Conservation (phyloP, 345 rosid species). For the Eucalyptus brandiana region DNA sequence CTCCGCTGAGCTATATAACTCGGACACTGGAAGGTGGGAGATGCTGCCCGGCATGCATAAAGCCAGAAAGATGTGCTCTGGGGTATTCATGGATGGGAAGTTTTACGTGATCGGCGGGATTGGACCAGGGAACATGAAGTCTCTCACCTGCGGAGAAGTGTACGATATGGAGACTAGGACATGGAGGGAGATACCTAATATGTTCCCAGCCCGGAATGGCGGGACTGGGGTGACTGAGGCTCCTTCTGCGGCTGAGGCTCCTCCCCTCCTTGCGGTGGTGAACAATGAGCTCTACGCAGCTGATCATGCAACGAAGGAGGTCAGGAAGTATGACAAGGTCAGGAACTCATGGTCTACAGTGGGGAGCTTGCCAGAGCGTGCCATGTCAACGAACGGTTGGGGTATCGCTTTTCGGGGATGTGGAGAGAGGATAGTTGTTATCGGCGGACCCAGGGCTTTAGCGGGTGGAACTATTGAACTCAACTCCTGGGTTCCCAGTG, state of each 20-base stretch:
- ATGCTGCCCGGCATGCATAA: conserved; percentile 48
- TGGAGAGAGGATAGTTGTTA: conserved; percentile 49
- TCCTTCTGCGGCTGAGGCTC: conserved; percentile 39
- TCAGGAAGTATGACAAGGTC: conserved; percentile 48
- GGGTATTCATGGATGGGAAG: conserved; percentile 70
- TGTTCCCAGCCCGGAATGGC: conserved; percentile 38
- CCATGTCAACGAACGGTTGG: conserved; percentile 65
- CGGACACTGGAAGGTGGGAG: conserved; percentile 39
- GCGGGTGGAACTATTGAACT: conserved; percentile 53
- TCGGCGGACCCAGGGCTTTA: conserved; percentile 42
- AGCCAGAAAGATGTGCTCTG: conserved; percentile 71
- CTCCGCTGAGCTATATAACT: conserved; percentile 64
- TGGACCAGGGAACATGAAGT: conserved; percentile 18
- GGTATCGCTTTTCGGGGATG: conserved; percentile 79
- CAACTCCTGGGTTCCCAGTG: conserved; percentile 59
- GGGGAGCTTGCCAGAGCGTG: conserved; percentile 48
- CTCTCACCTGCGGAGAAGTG: conserved; percentile 52
- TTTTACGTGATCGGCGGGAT: conserved; percentile 75
- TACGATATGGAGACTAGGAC: conserved; percentile 37
- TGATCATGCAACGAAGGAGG: conserved; percentile 35
- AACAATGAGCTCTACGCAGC: conserved; percentile 68
- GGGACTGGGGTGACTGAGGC: neutral
- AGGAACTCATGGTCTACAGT: conserved; percentile 32
- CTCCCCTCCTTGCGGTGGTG: conserved; percentile 74
- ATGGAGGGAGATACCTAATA: conserved; percentile 54